phyloP scores from a whole-genome alignment of 2,329 filamentous ascomycete species.

The Nothopassalora personata region DNA sequence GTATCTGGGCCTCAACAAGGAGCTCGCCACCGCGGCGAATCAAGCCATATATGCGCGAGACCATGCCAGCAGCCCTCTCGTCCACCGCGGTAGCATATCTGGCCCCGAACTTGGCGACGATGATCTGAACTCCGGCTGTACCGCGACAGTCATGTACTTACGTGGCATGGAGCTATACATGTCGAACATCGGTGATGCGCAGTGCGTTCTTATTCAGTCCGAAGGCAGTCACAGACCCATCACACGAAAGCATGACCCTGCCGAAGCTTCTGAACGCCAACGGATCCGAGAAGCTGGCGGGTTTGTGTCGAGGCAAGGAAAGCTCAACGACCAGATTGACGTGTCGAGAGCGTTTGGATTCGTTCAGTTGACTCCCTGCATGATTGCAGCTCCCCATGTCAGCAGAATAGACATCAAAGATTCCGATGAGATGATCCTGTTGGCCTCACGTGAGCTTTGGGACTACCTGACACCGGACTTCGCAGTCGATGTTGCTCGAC shows the following conservation, averaged over 20 bases:
- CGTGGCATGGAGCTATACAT: conserved; percentile 87
- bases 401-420: conserved; percentile 73
- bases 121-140: conserved; percentile 82
- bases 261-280: conserved; percentile 74
- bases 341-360: conserved; percentile 95
- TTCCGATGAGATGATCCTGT: conserved; percentile 85
- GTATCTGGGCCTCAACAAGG: conserved; percentile 88
- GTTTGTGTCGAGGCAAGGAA: conserved; percentile 91
- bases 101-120: conserved; percentile 79
- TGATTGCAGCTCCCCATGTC: conserved; percentile 85
- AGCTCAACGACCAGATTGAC: conserved; percentile 83
- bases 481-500: conserved; percentile 83
- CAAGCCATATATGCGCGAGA: conserved; percentile 72
- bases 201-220: conserved; percentile 89
- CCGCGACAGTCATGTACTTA: conserved; percentile 86
- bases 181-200: conserved; percentile 90
- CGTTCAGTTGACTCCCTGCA: conserved; percentile 82
- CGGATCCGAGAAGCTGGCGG: conserved; percentile 92
- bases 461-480: conserved; percentile 86
- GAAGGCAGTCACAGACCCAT: conserved; percentile 78
- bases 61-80: conserved; percentile 42
- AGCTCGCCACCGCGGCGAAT: conserved; percentile 77
- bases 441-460: conserved; percentile 92
- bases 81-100: conserved; percentile 65
- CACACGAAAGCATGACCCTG: conserved; percentile 89